Conservation (phyloP, 495 filamentous ascomycete species). For the Paragyromitra xinjiangensis region DNA sequence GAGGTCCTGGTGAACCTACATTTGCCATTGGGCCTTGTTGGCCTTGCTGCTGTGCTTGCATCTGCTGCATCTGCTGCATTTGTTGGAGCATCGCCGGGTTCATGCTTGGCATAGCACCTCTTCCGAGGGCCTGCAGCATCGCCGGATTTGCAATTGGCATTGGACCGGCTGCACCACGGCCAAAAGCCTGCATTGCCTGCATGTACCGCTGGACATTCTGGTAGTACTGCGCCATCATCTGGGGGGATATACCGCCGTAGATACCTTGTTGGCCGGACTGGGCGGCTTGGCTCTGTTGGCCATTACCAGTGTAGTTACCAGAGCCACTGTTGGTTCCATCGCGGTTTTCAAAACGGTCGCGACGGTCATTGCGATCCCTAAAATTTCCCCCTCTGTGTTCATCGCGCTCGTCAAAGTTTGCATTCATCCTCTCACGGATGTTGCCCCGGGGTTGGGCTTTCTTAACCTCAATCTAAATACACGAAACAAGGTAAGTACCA, state of each 20-base stretch:
- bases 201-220: constrained; percentile 98
- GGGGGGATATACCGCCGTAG: constrained; percentile 78
- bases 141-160: constrained; percentile 67
- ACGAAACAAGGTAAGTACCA: constrained; percentile 25
- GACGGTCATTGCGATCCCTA: constrained; percentile 63
- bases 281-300: constrained; percentile 51
- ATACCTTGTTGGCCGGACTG: constrained; percentile 52
- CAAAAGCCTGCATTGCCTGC: constrained; percentile 79
- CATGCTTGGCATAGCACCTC: constrained; percentile 67
- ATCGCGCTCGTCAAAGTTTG: constrained; percentile 71
- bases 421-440: constrained; percentile 70
- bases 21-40: constrained; percentile 49
- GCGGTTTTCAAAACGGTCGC: constrained; percentile 62
- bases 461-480: constrained; percentile 83
- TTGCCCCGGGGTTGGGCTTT: constrained; percentile 96
- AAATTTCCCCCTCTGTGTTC: constrained; percentile 63
- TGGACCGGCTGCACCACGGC: constrained; percentile 63
- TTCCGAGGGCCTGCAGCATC: constrained; percentile 63
- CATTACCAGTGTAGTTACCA: constrained; percentile 59
- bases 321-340: constrained; percentile 61
- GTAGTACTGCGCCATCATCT: constrained; percentile 98
- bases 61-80: constrained; percentile 82
- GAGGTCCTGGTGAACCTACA: constrained; percentile 47
- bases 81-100: constrained; percentile 84
- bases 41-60: constrained; percentile 74